Base-by-base conservation (phyloP, 495 filamentous ascomycete genomes). In the Hypoxylon rickii region DNA sequence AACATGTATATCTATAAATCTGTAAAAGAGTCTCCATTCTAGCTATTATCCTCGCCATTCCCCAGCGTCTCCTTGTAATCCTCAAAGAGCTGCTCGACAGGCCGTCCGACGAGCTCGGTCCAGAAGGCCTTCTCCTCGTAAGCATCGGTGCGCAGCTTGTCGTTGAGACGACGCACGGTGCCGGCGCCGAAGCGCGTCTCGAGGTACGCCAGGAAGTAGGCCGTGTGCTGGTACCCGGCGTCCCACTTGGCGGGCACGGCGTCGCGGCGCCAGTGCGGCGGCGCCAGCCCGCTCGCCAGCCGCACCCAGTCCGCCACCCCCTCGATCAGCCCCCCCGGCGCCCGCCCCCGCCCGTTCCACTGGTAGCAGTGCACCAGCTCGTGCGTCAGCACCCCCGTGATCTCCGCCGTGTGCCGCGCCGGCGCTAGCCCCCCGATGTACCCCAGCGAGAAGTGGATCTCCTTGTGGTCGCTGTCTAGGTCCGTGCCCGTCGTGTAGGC, bases 321-420 rank as follows among this genome's bases (percentile, higher is more conserved):
- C 67, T 98, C 94, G 47, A 96, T 86, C 54, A 98, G 60, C 0
- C 94, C 94, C 11, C 86, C 85, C 0, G 93, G 93, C 12, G 79
- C 81, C 3, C 74, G 78, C 0, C 80, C 82, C 1, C 71, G 74
- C 1, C 79, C 87, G 45, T 88, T 84, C 71, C 89, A 90, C 68
- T 98, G 94, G 73, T 88, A 96, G 74, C 92, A 97, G 68, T 98
- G 94, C 8, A 97, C 94, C 56, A 97, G 86, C 73, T 98, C 94
- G 69, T 98, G 94, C 0, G 85, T 83, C 7, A 98, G 63, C 2
- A 98, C 90, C 32, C 94, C 94, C 8, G 78, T 71, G 50, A 97
- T 84, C 73, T 98, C 94, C 24, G 80, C 62, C n/a, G 69, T 39
- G 11, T 69, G 69, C 10, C 75, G 76, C 1, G 70, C 44, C 0